Conservation (phyloP, 2,329 filamentous ascomycete species). For the Clonostachys solani region DNA sequence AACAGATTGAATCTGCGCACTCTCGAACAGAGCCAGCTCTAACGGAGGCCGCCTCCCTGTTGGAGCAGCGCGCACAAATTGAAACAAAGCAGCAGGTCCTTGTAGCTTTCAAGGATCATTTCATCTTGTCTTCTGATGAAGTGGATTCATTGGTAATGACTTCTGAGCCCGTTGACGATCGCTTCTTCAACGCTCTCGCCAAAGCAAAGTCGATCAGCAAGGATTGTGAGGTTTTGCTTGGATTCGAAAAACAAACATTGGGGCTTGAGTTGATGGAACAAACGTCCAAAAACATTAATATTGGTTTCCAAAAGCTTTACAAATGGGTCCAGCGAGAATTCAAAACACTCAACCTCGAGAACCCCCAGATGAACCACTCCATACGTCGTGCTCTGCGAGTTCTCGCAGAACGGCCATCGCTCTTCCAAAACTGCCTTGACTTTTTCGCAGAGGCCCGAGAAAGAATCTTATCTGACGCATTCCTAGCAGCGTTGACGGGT, state of each 20-base stretch:
- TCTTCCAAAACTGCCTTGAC: slow-evolving; percentile 92
- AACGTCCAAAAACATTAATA: slow-evolving; percentile 79
- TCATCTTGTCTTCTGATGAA: slow-evolving; percentile 80
- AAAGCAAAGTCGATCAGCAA: slow-evolving; percentile 83
- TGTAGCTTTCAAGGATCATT: slow-evolving; percentile 74
- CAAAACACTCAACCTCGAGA: slow-evolving; percentile 87
- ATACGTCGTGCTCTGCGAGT: slow-evolving; percentile 82
- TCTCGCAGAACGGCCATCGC: slow-evolving; percentile 79
- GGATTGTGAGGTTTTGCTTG: slow-evolving; percentile 85
- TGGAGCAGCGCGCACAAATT: slow-evolving; percentile 67
- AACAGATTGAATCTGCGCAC: slow-evolving; percentile 71
- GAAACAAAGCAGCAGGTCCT: slow-evolving; percentile 79
- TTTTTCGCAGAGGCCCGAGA: slow-evolving; percentile 90
- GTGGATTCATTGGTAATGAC: slow-evolving; percentile 70
- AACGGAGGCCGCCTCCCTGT: slow-evolving; percentile 69
- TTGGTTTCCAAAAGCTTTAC: slow-evolving; percentile 92
- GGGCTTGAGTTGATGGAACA: slow-evolving; percentile 90
- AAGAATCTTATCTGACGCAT: slow-evolving; percentile 80
- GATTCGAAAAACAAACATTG: slow-evolving; percentile 82
- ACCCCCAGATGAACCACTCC: slow-evolving; percentile 82
- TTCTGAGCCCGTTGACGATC: slow-evolving; percentile 77
- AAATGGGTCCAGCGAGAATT: slow-evolving; percentile 94
- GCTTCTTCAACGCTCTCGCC: slow-evolving; percentile 73
- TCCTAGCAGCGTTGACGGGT: slow-evolving; percentile 84
- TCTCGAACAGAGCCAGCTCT: slow-evolving; percentile 70